Evolutionary conservation across 371 early-diverging fungal species (phyloP).

Genomic region (Mortierella sp.): DNA sequence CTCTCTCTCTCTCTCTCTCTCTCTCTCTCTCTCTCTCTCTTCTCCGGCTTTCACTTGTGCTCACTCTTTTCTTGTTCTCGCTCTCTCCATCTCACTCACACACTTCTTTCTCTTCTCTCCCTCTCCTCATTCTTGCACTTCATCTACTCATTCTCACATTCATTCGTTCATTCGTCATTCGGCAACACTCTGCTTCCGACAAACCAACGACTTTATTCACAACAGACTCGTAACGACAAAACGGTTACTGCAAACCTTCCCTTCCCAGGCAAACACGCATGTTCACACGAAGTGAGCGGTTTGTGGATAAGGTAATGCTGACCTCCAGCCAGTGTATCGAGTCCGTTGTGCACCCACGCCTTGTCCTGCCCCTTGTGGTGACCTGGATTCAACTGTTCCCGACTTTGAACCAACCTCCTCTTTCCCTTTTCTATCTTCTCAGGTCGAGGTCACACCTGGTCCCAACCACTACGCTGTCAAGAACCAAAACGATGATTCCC

Average conservation of each 20-base stretch:
- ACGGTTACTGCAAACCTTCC: no score
- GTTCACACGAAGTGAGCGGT: constrained; percentile 52
- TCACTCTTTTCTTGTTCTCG: neutral
- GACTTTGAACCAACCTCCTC: neutral
- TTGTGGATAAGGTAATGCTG: constrained; percentile 46
- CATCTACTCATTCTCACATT: neutral
- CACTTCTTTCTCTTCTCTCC: neutral
- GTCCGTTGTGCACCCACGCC: neutral
- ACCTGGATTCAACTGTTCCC: no score
- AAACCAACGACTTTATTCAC: neutral
- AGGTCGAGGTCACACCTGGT: constrained; percentile 50
- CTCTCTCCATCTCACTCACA: constrained; percentile 9
- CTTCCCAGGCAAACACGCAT: constrained; percentile 10
- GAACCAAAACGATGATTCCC: constrained; percentile 30
- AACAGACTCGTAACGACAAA: no score
- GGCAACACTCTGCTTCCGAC: no score
- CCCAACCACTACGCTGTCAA: constrained; percentile 51
- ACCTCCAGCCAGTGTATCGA: neutral
- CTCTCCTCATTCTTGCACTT: neutral
- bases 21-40: neutral
- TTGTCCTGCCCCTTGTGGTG: neutral
- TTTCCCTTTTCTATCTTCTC: neutral
- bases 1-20: neutral
- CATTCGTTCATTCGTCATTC: constrained; percentile 2
- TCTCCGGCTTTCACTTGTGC: constrained; percentile 9